Evolutionary conservation across 345 rosid genomes (phyloP).

Genomic region (Anacardium occidentale): DNA sequence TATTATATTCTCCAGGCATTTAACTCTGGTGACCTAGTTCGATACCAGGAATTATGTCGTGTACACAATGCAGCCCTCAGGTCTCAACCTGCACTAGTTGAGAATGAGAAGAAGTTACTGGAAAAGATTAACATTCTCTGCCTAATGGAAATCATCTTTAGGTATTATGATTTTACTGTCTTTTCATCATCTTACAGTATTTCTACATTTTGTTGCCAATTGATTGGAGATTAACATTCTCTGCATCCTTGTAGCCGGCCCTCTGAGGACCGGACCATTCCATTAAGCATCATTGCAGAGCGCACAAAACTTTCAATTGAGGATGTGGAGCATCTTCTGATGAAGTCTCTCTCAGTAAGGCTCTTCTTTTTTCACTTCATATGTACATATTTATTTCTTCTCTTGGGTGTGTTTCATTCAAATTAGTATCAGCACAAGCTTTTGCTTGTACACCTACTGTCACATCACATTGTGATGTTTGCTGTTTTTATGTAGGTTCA

Average conservation of each 20-base stretch:
- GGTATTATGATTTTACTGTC: constrained; percentile 42
- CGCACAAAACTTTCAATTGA: constrained; percentile 85
- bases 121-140: constrained; percentile 98
- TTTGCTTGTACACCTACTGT: not conserved
- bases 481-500: constrained; percentile 61
- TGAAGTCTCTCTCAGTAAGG: constrained; percentile 98
- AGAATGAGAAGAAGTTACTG: constrained; percentile 80
- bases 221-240: constrained; percentile 10
- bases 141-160: constrained; percentile 96
- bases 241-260: constrained; percentile 68
- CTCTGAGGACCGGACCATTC: constrained; percentile 97
- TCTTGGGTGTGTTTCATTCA: too few relatives aligned
- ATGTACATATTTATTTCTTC: not conserved
- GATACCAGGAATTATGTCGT: constrained; percentile 80
- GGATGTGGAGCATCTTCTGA: constrained; percentile 95
- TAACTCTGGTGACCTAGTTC: constrained; percentile 79
- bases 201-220: constrained; percentile 10
- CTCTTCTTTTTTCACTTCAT: constrained; percentile 5
- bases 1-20: constrained; percentile 94
- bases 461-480: not conserved
- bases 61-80: constrained; percentile 78
- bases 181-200: not conserved
- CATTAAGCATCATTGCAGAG: constrained; percentile 76
- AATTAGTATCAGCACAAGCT: not conserved
- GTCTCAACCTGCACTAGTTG: constrained; percentile 95